A percentile compares a stretch with the other conserved stretches of the same genome.
phyloP scores from a whole-genome alignment of 768 basidiomycete genomes.

The Neoboletus brunneissimus region DNA sequence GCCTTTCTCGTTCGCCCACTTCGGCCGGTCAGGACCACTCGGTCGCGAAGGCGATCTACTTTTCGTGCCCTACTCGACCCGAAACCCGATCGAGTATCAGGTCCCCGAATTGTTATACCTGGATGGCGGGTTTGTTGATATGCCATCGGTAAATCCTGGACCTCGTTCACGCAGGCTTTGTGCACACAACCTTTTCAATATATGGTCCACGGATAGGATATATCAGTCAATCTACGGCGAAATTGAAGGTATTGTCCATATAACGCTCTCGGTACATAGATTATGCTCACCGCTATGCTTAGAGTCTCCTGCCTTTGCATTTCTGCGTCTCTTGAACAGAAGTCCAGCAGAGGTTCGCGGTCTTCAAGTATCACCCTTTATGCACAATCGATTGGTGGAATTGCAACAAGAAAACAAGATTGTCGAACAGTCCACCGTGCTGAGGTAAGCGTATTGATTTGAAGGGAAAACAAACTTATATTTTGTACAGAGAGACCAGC shows the following conservation, averaged over 20 bases:
- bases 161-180: conserved; percentile 51
- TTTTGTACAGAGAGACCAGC: conserved; percentile 20
- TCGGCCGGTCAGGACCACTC: conserved; percentile 78
- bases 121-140: conserved; percentile 68
- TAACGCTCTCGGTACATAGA: not conserved
- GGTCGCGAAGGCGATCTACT: conserved; percentile 86
- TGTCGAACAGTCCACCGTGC: conserved; percentile 41
- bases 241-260: conserved; percentile 44
- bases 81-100: conserved; percentile 77
- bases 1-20: conserved; percentile 85
- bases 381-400: conserved; percentile 52
- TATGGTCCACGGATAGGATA: conserved; percentile 88
- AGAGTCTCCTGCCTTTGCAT: conserved; percentile 65
- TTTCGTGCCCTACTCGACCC: conserved; percentile 78
- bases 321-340: conserved; percentile 66
- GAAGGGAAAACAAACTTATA: conserved; percentile 3
- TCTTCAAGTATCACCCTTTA: conserved; percentile 57
- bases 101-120: conserved; percentile 76
- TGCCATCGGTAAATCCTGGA: conserved; percentile 55
- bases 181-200: conserved; percentile 72
- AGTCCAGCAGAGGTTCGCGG: conserved; percentile 63
- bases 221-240: conserved; percentile 61
- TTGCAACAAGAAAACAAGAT: conserved; percentile 43
- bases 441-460: conserved; percentile 37
- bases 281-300: conserved; percentile 21